A percentile compares a stretch with the other conserved stretches of the same genome.
These are phyloP conservation scores for Triticum urartu DNA, from an alignment of 176 grass and related monocot species.

Conservation along the genomic window DNA sequence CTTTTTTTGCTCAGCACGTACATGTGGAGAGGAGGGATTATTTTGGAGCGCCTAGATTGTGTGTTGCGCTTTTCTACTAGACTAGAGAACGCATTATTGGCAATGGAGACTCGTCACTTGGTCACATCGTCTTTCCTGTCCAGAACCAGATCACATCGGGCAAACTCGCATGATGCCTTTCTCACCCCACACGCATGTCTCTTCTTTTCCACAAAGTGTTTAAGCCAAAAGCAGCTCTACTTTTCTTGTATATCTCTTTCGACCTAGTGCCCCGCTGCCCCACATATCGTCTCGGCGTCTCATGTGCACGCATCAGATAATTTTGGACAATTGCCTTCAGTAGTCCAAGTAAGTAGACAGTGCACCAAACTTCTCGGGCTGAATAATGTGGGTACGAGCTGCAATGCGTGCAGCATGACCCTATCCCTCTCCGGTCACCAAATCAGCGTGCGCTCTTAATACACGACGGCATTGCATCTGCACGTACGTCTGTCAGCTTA, in stretches of 20 bases:
- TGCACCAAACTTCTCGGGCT: background rate
- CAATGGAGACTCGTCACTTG: background rate
- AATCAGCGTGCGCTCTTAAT: background rate
- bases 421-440: background rate
- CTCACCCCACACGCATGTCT: background rate
- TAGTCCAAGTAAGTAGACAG: background rate
- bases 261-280: background rate
- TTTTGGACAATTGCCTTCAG: background rate
- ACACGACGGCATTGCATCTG: background rate
- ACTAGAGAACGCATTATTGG: background rate
- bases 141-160: conserved; percentile 23
- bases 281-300: background rate
- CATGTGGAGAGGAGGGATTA: background rate
- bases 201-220: background rate
- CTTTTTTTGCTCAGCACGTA: background rate
- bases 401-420: background rate
- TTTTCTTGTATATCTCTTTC: background rate
- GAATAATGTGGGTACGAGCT: background rate
- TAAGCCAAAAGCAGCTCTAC: conserved; percentile 7
- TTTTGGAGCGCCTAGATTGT: background rate
- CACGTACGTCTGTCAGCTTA: no score
- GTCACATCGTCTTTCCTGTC: background rate
- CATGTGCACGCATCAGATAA: background rate
- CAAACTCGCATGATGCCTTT: conserved; percentile 1
- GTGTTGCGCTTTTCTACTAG: background rate